Evolutionary conservation across 257 asterid genomes (phyloP).

Genomic region (Marsdenia floribunda): DNA sequence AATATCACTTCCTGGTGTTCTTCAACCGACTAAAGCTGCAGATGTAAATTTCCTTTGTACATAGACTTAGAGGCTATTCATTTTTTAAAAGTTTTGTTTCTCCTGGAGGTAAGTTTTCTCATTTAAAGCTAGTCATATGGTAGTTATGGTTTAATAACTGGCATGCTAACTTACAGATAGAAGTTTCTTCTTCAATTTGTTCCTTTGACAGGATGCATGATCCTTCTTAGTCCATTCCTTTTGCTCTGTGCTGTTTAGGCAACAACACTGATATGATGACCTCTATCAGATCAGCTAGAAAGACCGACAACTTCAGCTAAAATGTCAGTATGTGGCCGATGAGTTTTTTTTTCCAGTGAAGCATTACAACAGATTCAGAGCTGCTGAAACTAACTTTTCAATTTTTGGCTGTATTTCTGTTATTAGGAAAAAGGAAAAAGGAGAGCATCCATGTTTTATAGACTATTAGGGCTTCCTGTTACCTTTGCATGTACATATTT

Average conservation of each 20-base stretch:
- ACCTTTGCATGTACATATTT: constrained; percentile 1
- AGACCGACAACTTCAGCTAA: neutral
- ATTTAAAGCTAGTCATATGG: neutral
- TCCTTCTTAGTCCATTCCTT: neutral
- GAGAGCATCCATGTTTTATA: neutral
- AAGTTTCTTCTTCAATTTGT: neutral
- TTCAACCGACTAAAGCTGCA: constrained; percentile 79
- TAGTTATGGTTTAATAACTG: neutral
- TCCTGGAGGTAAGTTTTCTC: constrained; percentile 34
- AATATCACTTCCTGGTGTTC: constrained; percentile 75
- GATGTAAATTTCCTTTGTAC: constrained; percentile 40
- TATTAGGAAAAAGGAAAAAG: neutral
- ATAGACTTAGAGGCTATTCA: constrained; percentile 20
- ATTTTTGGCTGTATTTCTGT: neutral
- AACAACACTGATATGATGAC: neutral
- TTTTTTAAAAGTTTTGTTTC: constrained; percentile 16
- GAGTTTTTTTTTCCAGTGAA: neutral
- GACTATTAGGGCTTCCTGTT: neutral
- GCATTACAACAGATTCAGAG: too few species aligned
- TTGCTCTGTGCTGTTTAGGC: constrained; percentile 6
- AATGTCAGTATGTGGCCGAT: neutral
- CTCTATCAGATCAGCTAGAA: neutral
- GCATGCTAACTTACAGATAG: neutral
- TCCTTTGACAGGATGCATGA: neutral
- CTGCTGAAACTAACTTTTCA: neutral